A percentile compares a stretch with the other conserved stretches of the same genome.
Evolutionary conservation across 345 rosid genomes (phyloP).

Genomic region (Brassica cretica): DNA sequence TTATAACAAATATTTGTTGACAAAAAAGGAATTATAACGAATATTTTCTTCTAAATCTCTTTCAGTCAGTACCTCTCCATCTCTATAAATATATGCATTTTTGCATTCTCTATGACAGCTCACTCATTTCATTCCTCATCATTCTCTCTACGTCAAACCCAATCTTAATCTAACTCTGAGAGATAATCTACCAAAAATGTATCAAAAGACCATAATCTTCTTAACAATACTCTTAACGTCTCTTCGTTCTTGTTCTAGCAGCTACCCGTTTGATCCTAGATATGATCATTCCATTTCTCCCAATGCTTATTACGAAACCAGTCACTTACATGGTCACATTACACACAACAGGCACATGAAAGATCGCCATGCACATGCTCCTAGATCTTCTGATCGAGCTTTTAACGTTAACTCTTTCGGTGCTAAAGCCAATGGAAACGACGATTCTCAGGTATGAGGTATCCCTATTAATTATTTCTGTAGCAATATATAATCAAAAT

Average conservation of each 20-base stretch:
- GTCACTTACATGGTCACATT: conserved; percentile 29
- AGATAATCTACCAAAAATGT: conserved; percentile 25
- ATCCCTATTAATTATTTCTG: not conserved
- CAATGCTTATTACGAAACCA: conserved; percentile 20
- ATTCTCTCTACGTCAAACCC: conserved; percentile 34
- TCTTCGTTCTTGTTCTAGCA: conserved; percentile 28
- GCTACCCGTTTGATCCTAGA: conserved; percentile 29
- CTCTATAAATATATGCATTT: conserved; percentile 36
- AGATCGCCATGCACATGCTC: conserved; percentile 23
- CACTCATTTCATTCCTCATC: conserved; percentile 19
- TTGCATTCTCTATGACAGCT: conserved; percentile 26
- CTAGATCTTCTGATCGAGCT: conserved; percentile 35
- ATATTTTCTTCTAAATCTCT: not conserved
- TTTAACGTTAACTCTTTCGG: conserved; percentile 55
- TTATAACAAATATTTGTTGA: conserved; percentile 21
- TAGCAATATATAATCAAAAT: not conserved
- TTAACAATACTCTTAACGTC: conserved; percentile 24
- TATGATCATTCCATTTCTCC: conserved; percentile 25
- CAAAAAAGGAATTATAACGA: not conserved
- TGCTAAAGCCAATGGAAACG: conserved; percentile 59
- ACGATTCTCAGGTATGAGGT: conserved; percentile 65
- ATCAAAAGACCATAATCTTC: conserved; percentile 16
- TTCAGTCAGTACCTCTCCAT: not conserved
- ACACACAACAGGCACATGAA: not conserved
- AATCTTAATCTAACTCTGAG: conserved; percentile 37